Base-by-base conservation (phyloP, 2,329 filamentous ascomycete species). In the Hypoxylon sp. region DNA sequence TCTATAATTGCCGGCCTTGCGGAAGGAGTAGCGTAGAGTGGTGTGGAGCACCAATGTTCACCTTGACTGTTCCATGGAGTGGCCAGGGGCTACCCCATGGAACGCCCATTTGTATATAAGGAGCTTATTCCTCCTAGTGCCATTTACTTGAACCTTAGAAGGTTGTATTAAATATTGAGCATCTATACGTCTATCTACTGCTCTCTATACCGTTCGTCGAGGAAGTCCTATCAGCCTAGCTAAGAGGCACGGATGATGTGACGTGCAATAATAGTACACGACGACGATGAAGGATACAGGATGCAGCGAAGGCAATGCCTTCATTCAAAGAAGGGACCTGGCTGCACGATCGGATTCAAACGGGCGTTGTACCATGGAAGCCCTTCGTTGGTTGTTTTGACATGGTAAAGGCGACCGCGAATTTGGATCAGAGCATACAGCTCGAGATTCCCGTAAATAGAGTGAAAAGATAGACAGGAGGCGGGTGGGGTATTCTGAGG, bases 381-480 rank as follows among this genome's bases (percentile, higher is more conserved):
- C n/a, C 10, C 5, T 55, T 62, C 6, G 61, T 49, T 56, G n/a
- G 14, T 6, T 46, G 71, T 70, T 56, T 10, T 64, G 25, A 63
- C 11, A 25, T 68, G 13, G 68, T 71, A 69, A 40, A 73, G 68
- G 30, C 31, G 70, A 58, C 70, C 70, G 53, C 60, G 27, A 48
- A 31, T 69, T 46, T 71, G 72, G 40, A 73, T 20, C 25, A 72
- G 27, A 8, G 64, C 70, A 55, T 50, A 37, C 25, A 73, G 58
- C 5, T 56, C 22, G 57, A 44, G 57, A 33, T 1, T 22, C 17
- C 3, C 6, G 33, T 27, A 31, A n/a, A n/a, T n/a, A n/a, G 8
- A n/a, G 37, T 50, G 40, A 54, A 67, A 54, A 37, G 63, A 65
- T 33, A 74, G 56, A 71, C 72, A 73, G 14, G 71, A 64, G 6